Evolutionary conservation across 1,284 basidiomycete species (phyloP).

Genomic region (Cutaneotrichosporon sp.): DNA sequence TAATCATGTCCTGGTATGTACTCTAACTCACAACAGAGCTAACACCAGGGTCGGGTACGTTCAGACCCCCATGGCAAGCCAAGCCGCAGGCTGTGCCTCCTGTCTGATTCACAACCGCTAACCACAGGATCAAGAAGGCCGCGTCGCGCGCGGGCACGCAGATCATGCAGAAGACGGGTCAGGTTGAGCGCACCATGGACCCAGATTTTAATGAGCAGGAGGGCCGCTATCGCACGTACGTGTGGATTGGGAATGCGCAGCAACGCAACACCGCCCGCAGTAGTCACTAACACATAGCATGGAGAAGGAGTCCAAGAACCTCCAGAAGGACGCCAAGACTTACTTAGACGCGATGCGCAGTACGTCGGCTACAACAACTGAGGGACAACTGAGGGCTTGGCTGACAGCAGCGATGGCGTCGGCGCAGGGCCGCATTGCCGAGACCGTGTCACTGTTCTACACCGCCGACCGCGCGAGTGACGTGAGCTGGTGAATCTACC

Average conservation of each 20-base stretch:
- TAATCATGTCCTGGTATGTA: slow-evolving; percentile 20
- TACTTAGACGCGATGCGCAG: slow-evolving; percentile 94
- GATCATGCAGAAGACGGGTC: slow-evolving; percentile 93
- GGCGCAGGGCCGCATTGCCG: slow-evolving; percentile 89
- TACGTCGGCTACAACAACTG: slow-evolving; percentile 48
- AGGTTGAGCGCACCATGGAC: slow-evolving; percentile 94
- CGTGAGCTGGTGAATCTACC: slow-evolving; percentile 31
- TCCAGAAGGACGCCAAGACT: slow-evolving; percentile 94
- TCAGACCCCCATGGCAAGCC: background rate
- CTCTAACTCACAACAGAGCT: background rate
- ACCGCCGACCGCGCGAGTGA: slow-evolving; percentile 79
- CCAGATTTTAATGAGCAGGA: slow-evolving; percentile 91
- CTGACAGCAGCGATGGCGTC: slow-evolving; percentile 73
- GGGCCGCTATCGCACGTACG: slow-evolving; percentile 77
- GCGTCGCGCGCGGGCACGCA: slow-evolving; percentile 90
- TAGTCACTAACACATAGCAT: slow-evolving; percentile 60
- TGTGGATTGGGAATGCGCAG: background rate
- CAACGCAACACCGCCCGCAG: background rate
- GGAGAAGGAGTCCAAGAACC: slow-evolving; percentile 85
- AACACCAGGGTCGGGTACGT: slow-evolving; percentile 21
- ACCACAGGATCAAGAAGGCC: slow-evolving; percentile 83
- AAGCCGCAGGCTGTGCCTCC: background rate
- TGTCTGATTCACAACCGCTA: background rate
- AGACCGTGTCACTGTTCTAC: slow-evolving; percentile 93
- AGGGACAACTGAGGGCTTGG: background rate